Evolutionary conservation across 495 filamentous ascomycete genomes (phyloP), one percentile per base, ranked within the genome.

Genomic region (Hypoxylon rickii): DNA sequence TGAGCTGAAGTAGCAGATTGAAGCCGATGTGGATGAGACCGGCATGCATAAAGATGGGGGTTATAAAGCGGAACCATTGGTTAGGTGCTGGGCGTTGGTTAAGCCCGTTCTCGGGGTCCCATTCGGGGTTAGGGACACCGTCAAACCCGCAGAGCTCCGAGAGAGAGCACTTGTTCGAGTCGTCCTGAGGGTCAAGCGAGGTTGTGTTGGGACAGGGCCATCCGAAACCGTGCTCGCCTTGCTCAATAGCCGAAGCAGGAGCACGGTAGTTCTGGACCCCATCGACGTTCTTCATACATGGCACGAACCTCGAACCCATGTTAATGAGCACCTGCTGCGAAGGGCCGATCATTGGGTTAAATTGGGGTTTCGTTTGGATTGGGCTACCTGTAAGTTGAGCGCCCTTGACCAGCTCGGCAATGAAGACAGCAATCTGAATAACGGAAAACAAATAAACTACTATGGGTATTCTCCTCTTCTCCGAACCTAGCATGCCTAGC

Each of bases 291-390:
- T 91, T 92, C 94, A 98, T 98, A 70, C 94, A 98, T 4, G 93
- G 90, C 4, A 89, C 83, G 68, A 88, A 98, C 19, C 93, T 84
- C 26, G 93, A 90, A 51, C 94, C 94, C 91, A 97, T 96, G 67
- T 94, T 95, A 71, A 98, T 96, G 57, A 94, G 85, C 21, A 97
- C 81, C 59, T 89, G 89, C 3, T 87, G 80, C 2, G 92, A 95
- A 2, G 94, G 94, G 0, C 94, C 94, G 66, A 98, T 95, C 90
- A 98, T 96, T 37, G 89, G 89, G 70, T 98, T 98, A 76, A 97
- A 92, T 8, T 76, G 74, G 3, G 94, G 95, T 20, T 93, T 77
- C 19, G 84, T 96, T 70, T 88, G 83, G 63, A 98, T 97, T 8
- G 92, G 90, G 1, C 84, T 84, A 44, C 83, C 83, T 3, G 88